phyloP scores from a whole-genome alignment of 805 yeast species.

The Maudiozyma bulderi region DNA sequence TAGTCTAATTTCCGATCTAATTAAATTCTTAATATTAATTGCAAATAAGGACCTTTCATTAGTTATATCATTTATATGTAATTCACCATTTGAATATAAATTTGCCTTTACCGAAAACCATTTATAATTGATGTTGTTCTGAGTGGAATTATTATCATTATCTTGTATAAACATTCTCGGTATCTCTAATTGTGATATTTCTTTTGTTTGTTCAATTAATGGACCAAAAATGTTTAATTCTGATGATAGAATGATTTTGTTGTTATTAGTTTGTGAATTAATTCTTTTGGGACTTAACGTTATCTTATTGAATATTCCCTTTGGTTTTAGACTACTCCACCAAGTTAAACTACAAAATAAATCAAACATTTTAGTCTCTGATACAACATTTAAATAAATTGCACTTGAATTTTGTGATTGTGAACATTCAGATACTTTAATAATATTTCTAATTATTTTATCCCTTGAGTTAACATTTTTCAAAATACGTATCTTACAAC shows the following conservation, averaged over 20 bases:
- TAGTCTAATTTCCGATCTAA: constrained; percentile 53
- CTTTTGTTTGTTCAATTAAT: constrained; percentile 14
- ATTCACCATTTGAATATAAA: constrained; percentile 49
- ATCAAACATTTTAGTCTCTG: constrained; percentile 29
- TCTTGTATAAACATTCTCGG: constrained; percentile 1
- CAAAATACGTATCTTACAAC: constrained; percentile 16
- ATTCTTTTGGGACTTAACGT: not conserved
- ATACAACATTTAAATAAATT: constrained; percentile 14
- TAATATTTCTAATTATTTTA: constrained; percentile 5
- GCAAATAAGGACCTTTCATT: constrained; percentile 57
- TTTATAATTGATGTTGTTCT: constrained; percentile 33
- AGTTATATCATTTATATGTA: constrained; percentile 50
- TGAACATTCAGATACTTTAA: constrained; percentile 9
- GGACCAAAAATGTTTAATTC: constrained; percentile 56
- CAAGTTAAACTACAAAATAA: constrained; percentile 39
- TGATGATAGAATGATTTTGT: constrained; percentile 37
- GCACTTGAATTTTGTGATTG: not conserved
- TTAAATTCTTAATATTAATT: constrained; percentile 42
- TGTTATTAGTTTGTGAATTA: not conserved
- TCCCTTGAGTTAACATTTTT: constrained; percentile 1
- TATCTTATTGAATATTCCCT: constrained; percentile 46
- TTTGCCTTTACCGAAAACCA: constrained; percentile 73
- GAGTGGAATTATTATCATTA: not conserved
- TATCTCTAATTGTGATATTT: constrained; percentile 2
- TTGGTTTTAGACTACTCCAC: constrained; percentile 48